A percentile compares a stretch with the other conserved stretches of the same genome.
Conservation (phyloP, 2,329 filamentous ascomycete genomes). For the Fusarium nisikadoi region DNA sequence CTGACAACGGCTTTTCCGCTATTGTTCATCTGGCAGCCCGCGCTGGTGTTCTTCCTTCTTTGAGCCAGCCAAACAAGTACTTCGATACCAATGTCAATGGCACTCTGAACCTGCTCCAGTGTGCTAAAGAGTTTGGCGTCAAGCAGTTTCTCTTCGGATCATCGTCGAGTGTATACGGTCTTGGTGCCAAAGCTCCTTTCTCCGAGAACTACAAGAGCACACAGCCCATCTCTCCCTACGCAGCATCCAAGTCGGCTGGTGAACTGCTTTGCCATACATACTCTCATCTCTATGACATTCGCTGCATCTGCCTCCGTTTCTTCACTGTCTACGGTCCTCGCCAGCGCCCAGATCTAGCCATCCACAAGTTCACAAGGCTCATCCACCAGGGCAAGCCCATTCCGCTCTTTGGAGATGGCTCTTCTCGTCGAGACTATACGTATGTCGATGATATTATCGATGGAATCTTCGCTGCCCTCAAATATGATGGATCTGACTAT, state of each 20-base stretch:
- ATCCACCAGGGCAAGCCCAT: slow-evolving; percentile 15
- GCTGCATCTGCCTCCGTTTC: slow-evolving; percentile 15
- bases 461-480: neutral
- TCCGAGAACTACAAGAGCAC: slow-evolving; percentile 1
- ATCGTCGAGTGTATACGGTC: slow-evolving; percentile 4
- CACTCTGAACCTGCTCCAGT: slow-evolving; percentile 7
- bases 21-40: slow-evolving; percentile 9
- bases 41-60: slow-evolving; percentile 12
- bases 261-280: slow-evolving; percentile 13
- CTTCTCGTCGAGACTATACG: slow-evolving; percentile 6
- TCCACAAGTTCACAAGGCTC: slow-evolving; percentile 17
- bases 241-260: slow-evolving; percentile 1
- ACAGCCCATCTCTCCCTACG: slow-evolving; percentile 5
- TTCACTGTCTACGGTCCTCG: slow-evolving; percentile 18
- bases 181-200: slow-evolving; percentile 13
- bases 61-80: neutral
- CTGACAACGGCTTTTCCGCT: neutral
- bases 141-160: slow-evolving; percentile 16
- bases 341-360: slow-evolving; percentile 10
- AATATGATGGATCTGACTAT: neutral
- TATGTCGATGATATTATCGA: slow-evolving; percentile 10
- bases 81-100: slow-evolving; percentile 18
- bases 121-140: slow-evolving; percentile 5
- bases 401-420: neutral
- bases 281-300: slow-evolving; percentile 6